Evolutionary conservation across 2,329 filamentous ascomycete species (phyloP), one percentile per base, ranked within the genome.

Genomic region (Ceratocystis destructans): DNA sequence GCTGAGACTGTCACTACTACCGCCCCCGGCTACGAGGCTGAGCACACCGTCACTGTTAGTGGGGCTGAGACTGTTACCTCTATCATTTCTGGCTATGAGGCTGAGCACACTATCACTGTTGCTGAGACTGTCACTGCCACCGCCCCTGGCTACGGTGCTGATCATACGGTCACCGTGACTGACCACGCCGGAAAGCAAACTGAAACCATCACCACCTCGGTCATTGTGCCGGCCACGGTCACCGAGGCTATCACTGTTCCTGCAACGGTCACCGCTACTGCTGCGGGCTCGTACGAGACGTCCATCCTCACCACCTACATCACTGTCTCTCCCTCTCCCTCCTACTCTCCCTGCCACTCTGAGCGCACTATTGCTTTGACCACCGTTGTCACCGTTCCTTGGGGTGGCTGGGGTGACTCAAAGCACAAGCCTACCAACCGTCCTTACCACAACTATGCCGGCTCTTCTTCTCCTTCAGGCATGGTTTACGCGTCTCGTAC

Each of bases 51-150:
- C 37, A 67, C 71, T 2, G 69, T 72, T 61, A 70, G 77, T n/a
- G 77, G 73, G 48, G 77, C 73, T 28, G 77, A 73, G 48, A 78
- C 73, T 25, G 77, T 75, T 61, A 73, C 72, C 67, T 76, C 74
- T 70, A 68, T 72, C 44, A 72, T 72, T 46, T 70, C 74, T 33
- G 74, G 74, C 64, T 64, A 76, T 28, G 76, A 75, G 31, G 70
- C 76, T 61, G 66, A 77, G 41, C 77, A 73, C 53, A 78, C 75
- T 67, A 67, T 77, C 46, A 76, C 73, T 62, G 76, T 74, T 25
- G 64, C 79, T 50, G 70, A 62, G 20, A 12, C 62, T 55, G 66
- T 67, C 37, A 75, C 66, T 69, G 78, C 68, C 78, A 74, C 66
- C 44, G 41, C 61, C 20, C 15, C n/a, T n/a, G 66, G 55, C 22